These are phyloP conservation scores for Aspergillus glaucus DNA, from an alignment of 2,329 filamentous ascomycete species.

Conservation along the genomic window DNA sequence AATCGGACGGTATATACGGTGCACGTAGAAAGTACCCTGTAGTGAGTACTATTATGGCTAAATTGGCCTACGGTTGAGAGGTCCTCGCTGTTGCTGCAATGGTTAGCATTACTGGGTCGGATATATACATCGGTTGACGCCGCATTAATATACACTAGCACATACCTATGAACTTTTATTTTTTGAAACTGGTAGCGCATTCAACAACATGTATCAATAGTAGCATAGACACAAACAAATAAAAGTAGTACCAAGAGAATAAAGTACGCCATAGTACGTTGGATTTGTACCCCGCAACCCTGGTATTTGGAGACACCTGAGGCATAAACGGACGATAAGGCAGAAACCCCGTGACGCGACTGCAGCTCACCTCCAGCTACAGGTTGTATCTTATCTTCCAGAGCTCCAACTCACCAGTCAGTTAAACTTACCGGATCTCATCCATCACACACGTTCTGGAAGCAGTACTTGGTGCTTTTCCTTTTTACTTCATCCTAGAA, in stretches of 20 bases:
- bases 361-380: constrained; percentile 12
- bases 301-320: background rate
- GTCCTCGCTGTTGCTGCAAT: background rate
- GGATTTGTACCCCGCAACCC: background rate
- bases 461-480: background rate
- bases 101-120: background rate
- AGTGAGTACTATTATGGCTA: background rate
- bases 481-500: background rate
- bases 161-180: too few species aligned
- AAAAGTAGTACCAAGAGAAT: too few species aligned
- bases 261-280: too few species aligned
- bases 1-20: background rate
- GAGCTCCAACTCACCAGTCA: background rate
- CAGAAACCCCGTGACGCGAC: constrained; percentile 30
- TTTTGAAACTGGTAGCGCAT: too few species aligned
- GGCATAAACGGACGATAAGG: background rate
- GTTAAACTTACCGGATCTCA: background rate
- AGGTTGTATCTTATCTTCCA: constrained; percentile 3
- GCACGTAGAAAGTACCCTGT: too few species aligned
- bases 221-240: too few species aligned
- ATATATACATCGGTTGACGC: background rate
- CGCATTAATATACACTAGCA: background rate
- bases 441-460: background rate
- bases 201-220: too few species aligned
- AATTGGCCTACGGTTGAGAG: background rate